These are phyloP conservation scores for Berkeleyomyces basicola DNA, from an alignment of 2,329 filamentous ascomycete genomes.

Conservation along the genomic window DNA sequence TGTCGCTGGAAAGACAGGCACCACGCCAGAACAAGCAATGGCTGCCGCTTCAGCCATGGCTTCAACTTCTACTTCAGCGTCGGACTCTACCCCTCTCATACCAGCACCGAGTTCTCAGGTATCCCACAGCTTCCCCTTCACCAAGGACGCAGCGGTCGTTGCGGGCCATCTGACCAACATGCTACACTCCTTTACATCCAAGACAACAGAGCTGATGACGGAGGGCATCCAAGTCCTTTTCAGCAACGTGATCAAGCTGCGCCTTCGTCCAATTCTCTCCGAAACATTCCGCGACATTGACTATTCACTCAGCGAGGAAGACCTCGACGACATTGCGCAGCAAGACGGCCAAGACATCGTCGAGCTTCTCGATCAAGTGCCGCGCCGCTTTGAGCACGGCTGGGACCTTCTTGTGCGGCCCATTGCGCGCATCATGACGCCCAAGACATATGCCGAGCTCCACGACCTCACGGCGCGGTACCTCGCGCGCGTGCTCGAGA, in stretches of 20 bases:
- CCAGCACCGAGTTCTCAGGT: slow-evolving; percentile 28
- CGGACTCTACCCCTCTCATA: neutral
- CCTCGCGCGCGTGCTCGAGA: slow-evolving; percentile 67
- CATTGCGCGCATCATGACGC: slow-evolving; percentile 67
- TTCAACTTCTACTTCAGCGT: neutral
- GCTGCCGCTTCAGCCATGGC: neutral
- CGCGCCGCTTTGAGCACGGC: slow-evolving; percentile 62
- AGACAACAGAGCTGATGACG: slow-evolving; percentile 63
- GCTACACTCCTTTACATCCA: slow-evolving; percentile 54
- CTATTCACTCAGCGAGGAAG: slow-evolving; percentile 54
- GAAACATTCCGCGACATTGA: slow-evolving; percentile 88
- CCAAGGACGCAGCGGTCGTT: slow-evolving; percentile 56
- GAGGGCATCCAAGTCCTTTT: slow-evolving; percentile 80
- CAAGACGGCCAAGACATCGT: slow-evolving; percentile 31
- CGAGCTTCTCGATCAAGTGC: slow-evolving; percentile 48
- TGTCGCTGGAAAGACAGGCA: slow-evolving; percentile 48
- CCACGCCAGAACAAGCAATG: slow-evolving; percentile 22
- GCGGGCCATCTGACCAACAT: slow-evolving; percentile 50
- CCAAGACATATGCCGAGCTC: slow-evolving; percentile 58
- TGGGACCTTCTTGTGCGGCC: slow-evolving; percentile 81
- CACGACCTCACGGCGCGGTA: slow-evolving; percentile 58
- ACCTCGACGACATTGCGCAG: slow-evolving; percentile 38
- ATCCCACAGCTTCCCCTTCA: slow-evolving; percentile 60
- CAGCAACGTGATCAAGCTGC: slow-evolving; percentile 69
- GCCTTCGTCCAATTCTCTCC: slow-evolving; percentile 65